Conservation (phyloP, 2,329 filamentous ascomycete species). For the Claviceps maximensis region DNA sequence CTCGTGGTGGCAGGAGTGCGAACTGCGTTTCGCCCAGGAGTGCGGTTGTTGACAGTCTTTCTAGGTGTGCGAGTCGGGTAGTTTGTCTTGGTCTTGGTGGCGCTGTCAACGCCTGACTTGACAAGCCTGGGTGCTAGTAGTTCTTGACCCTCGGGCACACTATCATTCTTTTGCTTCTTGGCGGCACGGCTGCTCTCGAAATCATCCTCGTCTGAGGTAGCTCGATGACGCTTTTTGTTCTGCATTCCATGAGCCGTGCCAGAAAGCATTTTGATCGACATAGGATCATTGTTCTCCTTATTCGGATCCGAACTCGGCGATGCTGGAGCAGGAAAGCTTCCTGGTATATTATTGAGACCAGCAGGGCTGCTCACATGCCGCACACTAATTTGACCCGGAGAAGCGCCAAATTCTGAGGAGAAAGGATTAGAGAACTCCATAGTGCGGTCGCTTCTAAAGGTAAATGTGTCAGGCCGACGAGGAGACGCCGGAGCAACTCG, state of each 20-base stretch:
- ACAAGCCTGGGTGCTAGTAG: slow-evolving; percentile 36
- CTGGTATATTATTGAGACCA: slow-evolving; percentile 36
- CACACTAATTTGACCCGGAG: slow-evolving; percentile 45
- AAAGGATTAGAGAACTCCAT: slow-evolving; percentile 41
- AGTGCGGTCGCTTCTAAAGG: slow-evolving; percentile 53
- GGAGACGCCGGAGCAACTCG: slow-evolving; percentile 17
- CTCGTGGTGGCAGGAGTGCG: slow-evolving; percentile 21
- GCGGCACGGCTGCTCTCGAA: slow-evolving; percentile 34
- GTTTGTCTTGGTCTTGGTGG: slow-evolving; percentile 27
- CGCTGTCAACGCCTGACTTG: slow-evolving; percentile 19
- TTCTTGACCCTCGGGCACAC: slow-evolving; percentile 37
- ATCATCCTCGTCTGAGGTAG: slow-evolving; percentile 42
- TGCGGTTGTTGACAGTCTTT: slow-evolving; percentile 11
- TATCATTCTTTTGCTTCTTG: slow-evolving; percentile 45
- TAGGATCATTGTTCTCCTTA: slow-evolving; percentile 41
- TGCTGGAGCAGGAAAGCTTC: slow-evolving; percentile 34
- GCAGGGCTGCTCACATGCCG: slow-evolving; percentile 45
- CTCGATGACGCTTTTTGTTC: slow-evolving; percentile 54
- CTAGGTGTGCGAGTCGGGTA: slow-evolving; percentile 14
- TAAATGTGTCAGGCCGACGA: slow-evolving; percentile 44
- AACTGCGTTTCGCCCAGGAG: slow-evolving; percentile 8
- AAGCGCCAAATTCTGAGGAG: slow-evolving; percentile 40
- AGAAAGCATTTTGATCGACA: slow-evolving; percentile 21
- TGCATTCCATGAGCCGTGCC: slow-evolving; percentile 47
- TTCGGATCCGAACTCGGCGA: slow-evolving; percentile 26